Percentiles rank a stretch among this genome's conserved stretches.
These are phyloP conservation scores for Mesotaenium endlicherianum DNA, from an alignment of 139 green algal species.

Conservation along the genomic window DNA sequence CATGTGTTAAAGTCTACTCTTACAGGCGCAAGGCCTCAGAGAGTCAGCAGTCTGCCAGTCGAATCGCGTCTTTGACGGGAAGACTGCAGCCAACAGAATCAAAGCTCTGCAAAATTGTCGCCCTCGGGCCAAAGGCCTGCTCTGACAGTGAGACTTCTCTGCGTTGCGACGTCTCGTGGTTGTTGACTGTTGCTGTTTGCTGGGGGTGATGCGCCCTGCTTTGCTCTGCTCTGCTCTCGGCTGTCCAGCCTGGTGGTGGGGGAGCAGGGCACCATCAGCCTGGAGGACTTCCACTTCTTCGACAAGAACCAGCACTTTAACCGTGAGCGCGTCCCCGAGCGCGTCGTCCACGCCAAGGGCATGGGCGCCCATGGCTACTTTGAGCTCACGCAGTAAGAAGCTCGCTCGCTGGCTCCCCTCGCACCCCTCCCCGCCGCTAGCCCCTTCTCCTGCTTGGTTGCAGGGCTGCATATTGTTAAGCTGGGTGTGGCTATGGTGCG, in stretches of 20 bases:
- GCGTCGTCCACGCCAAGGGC: constrained; percentile 49
- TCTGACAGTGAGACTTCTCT: background rate
- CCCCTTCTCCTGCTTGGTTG: too few relatives aligned
- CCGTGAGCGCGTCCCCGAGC: constrained; percentile 91
- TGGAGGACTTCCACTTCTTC: constrained; percentile 89
- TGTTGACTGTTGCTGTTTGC: background rate
- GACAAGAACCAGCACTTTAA: constrained; percentile 96
- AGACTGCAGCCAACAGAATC: too few relatives aligned
- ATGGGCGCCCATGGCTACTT: constrained; percentile 33
- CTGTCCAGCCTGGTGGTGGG: constrained; percentile 68
- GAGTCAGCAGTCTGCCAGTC: too few relatives aligned
- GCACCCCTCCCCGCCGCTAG: too few relatives aligned
- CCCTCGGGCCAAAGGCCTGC: background rate
- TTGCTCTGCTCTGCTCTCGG: constrained; percentile 52
- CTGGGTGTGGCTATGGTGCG: too few relatives aligned
- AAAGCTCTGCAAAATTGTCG: background rate
- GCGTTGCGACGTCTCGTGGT: background rate
- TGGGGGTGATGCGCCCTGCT: background rate
- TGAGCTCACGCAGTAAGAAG: constrained; percentile 32
- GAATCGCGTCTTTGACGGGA: too few relatives aligned
- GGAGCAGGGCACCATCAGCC: constrained; percentile 60
- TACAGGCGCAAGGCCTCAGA: too few relatives aligned
- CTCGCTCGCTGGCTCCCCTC: too few relatives aligned
- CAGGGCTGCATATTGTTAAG: too few relatives aligned
- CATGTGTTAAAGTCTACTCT: too few relatives aligned